Evolutionary conservation across 2,329 filamentous ascomycete genomes (phyloP).

Genomic region (Ascochyta clinopodiicola): DNA sequence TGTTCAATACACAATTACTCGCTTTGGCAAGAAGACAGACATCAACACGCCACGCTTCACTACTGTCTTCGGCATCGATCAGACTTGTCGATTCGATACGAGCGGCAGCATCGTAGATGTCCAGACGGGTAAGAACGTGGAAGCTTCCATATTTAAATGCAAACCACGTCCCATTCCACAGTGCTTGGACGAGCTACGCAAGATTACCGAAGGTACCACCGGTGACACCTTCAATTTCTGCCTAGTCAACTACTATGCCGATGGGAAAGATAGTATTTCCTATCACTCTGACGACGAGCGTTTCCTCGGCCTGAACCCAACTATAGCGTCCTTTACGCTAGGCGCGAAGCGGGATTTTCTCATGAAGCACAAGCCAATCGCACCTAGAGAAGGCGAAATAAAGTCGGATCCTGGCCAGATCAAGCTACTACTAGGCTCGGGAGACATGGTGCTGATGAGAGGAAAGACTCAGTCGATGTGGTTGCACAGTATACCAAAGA

Average conservation of each 20-base stretch:
- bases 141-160: constrained; percentile 62
- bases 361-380: constrained; percentile 75
- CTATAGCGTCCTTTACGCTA: constrained; percentile 77
- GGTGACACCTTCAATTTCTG: constrained; percentile 77
- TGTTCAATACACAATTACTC: constrained; percentile 74
- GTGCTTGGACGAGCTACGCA: constrained; percentile 70
- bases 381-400: constrained; percentile 43
- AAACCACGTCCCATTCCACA: constrained; percentile 72
- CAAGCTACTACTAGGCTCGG: constrained; percentile 65
- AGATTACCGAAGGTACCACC: constrained; percentile 69
- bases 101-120: constrained; percentile 51
- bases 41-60: constrained; percentile 69
- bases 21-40: constrained; percentile 66
- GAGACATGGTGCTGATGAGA: constrained; percentile 82
- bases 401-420: constrained; percentile 51
- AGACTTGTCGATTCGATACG: constrained; percentile 65
- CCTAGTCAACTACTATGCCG: constrained; percentile 84
- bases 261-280: constrained; percentile 75
- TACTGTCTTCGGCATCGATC: constrained; percentile 67
- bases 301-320: constrained; percentile 72
- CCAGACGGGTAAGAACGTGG: constrained; percentile 49
- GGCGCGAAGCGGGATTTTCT: constrained; percentile 77
- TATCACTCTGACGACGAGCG: constrained; percentile 83
- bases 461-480: constrained; percentile 74
- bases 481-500: constrained; percentile 80